A percentile compares a stretch with the other conserved stretches of the same genome.
Conservation (phyloP, 495 filamentous ascomycete species). For the Sphaerosporella brunnea region DNA sequence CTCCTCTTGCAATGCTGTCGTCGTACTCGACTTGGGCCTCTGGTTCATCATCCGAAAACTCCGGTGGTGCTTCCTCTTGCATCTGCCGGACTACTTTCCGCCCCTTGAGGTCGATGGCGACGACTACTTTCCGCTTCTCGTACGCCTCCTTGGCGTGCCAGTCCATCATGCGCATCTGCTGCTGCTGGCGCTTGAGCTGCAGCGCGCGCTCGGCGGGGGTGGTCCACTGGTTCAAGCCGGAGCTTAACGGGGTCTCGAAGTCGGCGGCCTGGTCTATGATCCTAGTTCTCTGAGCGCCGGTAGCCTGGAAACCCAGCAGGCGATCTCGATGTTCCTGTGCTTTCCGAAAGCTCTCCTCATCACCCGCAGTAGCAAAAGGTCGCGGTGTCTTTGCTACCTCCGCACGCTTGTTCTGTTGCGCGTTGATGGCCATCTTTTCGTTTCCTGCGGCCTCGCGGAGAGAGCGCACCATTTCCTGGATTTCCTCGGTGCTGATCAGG, state of each 20-base stretch:
- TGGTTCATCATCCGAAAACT: conserved; percentile 31
- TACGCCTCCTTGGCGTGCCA: conserved; percentile 82
- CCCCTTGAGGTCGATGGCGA: conserved; percentile 66
- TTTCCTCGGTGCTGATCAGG: conserved; percentile 49
- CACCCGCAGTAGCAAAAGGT: conserved; percentile 33
- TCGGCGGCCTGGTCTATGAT: conserved; percentile 88
- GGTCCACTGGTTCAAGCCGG: conserved; percentile 63
- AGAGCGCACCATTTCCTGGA: conserved; percentile 69
- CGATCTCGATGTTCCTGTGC: conserved; percentile 67
- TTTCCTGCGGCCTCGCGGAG: conserved; percentile 71
- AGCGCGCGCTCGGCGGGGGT: conserved; percentile 69
- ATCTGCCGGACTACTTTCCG: conserved; percentile 61
- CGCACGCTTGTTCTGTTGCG: conserved; percentile 43
- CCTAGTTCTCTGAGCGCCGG: conserved; percentile 73
- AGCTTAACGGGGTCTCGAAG: conserved; percentile 54
- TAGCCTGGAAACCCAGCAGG: conserved; percentile 64
- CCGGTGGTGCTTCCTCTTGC: conserved; percentile 39
- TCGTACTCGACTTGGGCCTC: conserved; percentile 14
- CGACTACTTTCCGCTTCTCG: conserved; percentile 76
- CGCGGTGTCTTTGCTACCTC: conserved; percentile 38
- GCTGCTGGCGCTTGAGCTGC: conserved; percentile 82
- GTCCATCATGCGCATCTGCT: conserved; percentile 68
- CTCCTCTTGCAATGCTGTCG: conserved; percentile 12
- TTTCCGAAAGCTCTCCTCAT: conserved; percentile 34
- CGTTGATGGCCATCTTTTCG: conserved; percentile 67